Conservation (phyloP, 2,329 filamentous ascomycete genomes). For the Metarhizium humberi region DNA sequence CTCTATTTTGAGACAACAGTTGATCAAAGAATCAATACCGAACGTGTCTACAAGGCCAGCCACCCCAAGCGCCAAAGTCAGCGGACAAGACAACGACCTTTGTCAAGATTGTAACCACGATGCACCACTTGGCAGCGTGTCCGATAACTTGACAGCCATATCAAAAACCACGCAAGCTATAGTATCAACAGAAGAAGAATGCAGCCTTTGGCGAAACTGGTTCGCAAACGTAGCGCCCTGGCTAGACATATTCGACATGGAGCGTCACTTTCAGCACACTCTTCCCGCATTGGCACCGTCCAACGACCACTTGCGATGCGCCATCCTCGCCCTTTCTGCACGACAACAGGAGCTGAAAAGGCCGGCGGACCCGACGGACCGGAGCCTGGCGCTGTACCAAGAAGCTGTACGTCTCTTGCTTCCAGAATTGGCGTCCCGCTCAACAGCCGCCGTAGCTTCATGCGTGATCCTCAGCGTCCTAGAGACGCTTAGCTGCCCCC, state of each 20-base stretch:
- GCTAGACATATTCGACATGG: conserved; percentile 44
- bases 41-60: conserved; percentile 20
- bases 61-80: conserved; percentile 12
- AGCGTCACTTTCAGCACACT: conserved; percentile 36
- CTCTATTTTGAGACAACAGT: conserved; percentile 32
- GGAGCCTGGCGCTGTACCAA: conserved; percentile 38
- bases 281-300: conserved; percentile 36
- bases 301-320: conserved; percentile 34
- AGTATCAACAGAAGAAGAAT: conserved; percentile 21
- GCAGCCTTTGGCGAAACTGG: conserved; percentile 30
- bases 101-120: neutral
- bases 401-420: conserved; percentile 40
- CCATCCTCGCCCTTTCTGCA: conserved; percentile 41
- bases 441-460: conserved; percentile 39
- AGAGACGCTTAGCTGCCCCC: conserved; percentile 41
- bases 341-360: conserved; percentile 39
- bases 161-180: conserved; percentile 1
- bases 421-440: conserved; percentile 35
- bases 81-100: neutral
- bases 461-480: conserved; percentile 45
- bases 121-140: neutral
- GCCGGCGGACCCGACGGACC: conserved; percentile 22
- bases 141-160: neutral
- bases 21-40: conserved; percentile 34
- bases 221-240: conserved; percentile 31